Percentiles rank a stretch among this genome's conserved stretches.
phyloP scores from a whole-genome alignment of 2,329 filamentous ascomycete genomes.

The Cordyceps tenuipes region DNA sequence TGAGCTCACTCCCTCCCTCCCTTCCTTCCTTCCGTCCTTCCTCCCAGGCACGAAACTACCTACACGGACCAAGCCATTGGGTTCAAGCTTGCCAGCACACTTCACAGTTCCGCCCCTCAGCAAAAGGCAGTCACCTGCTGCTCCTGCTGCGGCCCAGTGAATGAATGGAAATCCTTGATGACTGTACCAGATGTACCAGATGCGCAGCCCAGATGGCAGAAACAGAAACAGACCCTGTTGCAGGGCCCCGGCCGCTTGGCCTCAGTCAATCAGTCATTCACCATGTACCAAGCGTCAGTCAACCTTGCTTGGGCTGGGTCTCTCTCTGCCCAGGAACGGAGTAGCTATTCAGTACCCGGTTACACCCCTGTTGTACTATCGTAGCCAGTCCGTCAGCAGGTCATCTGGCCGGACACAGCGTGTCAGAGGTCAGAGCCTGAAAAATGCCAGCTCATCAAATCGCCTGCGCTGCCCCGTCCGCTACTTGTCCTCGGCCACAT shows the following conservation, averaged over 20 bases:
- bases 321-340: background rate
- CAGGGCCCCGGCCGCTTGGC: background rate
- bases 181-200: too few relatives aligned
- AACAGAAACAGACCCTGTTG: too few relatives aligned
- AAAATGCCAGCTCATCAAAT: constrained; percentile 6
- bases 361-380: background rate
- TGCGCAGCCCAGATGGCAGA: background rate
- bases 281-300: background rate
- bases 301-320: background rate
- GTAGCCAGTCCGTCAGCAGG: background rate
- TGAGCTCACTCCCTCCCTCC: background rate
- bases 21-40: too few relatives aligned
- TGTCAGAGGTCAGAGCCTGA: constrained; percentile 10
- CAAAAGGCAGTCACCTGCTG: background rate
- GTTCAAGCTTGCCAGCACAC: background rate
- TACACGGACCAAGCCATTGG: background rate
- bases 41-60: too few relatives aligned
- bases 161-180: background rate
- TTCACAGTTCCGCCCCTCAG: background rate
- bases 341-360: too few relatives aligned
- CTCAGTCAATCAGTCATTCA: background rate
- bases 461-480: background rate
- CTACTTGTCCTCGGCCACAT: background rate
- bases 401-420: constrained; percentile 7
- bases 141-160: background rate